phyloP scores from a whole-genome alignment of 805 yeast genomes.

The Kuraishia cidri region DNA sequence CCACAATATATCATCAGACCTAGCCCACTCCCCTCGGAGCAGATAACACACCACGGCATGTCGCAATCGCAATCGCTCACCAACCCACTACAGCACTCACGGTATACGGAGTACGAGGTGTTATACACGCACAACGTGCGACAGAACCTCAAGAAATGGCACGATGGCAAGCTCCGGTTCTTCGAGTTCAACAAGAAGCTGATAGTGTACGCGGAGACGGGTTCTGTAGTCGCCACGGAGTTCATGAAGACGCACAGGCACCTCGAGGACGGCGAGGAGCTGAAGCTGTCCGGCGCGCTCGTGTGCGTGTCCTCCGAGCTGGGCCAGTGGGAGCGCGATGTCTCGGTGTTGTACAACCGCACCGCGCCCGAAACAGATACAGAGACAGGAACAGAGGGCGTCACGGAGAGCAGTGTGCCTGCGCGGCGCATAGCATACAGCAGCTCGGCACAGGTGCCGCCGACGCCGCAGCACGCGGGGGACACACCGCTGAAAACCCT shows the following conservation, averaged over 20 bases:
- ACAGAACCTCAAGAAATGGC: conserved; percentile 42
- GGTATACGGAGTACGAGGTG: conserved; percentile 35
- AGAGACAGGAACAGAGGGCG: background rate
- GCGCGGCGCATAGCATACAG: too few relatives aligned
- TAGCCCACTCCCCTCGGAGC: too few relatives aligned
- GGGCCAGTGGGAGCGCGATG: conserved; percentile 27
- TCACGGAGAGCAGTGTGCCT: background rate
- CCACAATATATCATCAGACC: too few relatives aligned
- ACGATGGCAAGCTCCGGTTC: conserved; percentile 36
- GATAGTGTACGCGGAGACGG: conserved; percentile 27
- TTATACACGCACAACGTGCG: conserved; percentile 33
- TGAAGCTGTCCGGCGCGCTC: conserved; percentile 13
- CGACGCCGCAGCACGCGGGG: too few relatives aligned
- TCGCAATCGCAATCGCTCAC: too few relatives aligned
- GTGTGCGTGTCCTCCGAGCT: conserved; percentile 21
- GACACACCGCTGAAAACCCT: too few relatives aligned
- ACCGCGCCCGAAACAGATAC: background rate
- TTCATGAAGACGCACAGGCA: conserved; percentile 15
- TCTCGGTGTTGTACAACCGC: conserved; percentile 15
- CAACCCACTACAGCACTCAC: conserved; percentile 17
- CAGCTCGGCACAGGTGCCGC: too few relatives aligned
- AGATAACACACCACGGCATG: too few relatives aligned
- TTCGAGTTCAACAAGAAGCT: conserved; percentile 40
- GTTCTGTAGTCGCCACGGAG: conserved; percentile 14
- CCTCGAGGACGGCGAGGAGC: conserved; percentile 13